Evolutionary conservation across 2,329 filamentous ascomycete genomes (phyloP).

Genomic region (Hypoxylon sp.): DNA sequence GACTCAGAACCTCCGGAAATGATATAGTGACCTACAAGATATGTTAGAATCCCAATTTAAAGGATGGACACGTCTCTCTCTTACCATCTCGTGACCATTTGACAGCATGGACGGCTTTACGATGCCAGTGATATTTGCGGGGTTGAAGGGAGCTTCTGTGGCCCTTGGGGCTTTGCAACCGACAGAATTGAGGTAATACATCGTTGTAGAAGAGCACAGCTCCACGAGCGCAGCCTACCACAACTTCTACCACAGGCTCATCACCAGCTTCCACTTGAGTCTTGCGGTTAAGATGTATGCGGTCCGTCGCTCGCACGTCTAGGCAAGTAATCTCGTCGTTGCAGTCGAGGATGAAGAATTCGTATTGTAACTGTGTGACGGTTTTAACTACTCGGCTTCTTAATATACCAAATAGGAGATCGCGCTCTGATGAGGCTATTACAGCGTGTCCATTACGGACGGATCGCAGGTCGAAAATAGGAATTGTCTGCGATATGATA

Average conservation of each 20-base stretch:
- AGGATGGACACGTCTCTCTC: conserved; percentile 52
- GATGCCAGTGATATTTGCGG: conserved; percentile 91
- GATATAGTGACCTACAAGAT: conserved; percentile 82
- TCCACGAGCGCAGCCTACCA: conserved; percentile 82
- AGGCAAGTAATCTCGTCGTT: conserved; percentile 77
- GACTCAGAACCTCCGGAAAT: conserved; percentile 94
- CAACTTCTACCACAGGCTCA: conserved; percentile 75
- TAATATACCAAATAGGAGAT: conserved; percentile 73
- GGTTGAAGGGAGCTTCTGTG: conserved; percentile 67
- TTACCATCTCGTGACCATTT: conserved; percentile 95
- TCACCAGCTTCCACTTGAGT: conserved; percentile 50
- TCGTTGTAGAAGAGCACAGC: conserved; percentile 87
- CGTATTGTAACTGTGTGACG: conserved; percentile 65
- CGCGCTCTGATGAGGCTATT: conserved; percentile 67
- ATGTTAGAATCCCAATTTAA: conserved; percentile 38
- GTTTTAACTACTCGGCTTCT: conserved; percentile 53
- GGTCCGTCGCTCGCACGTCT: conserved; percentile 68
- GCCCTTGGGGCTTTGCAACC: conserved; percentile 57
- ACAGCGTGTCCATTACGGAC: conserved; percentile 71
- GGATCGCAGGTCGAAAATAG: conserved; percentile 65
- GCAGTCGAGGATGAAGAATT: conserved; percentile 71
- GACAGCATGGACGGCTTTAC: conserved; percentile 83
- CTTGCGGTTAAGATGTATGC: conserved; percentile 55
- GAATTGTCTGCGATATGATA: conserved; percentile 57
- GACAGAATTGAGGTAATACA: conserved; percentile 72